Evolutionary conservation across 2,329 filamentous ascomycete species (phyloP).

Genomic region (Nannizziopsis barbatae): DNA sequence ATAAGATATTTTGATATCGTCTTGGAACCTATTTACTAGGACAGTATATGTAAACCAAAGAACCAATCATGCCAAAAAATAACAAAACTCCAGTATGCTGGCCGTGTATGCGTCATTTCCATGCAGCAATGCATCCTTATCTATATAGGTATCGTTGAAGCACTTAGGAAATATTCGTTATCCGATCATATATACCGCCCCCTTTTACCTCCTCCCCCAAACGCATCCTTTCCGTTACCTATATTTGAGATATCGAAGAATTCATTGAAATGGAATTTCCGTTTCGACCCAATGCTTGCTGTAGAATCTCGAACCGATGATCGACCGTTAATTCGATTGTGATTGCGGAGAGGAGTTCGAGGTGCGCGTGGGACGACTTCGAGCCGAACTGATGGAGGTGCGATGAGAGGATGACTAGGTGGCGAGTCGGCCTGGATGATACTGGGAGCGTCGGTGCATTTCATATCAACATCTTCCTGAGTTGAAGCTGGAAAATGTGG

Average conservation of each 20-base stretch:
- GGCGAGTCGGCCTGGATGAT: slow-evolving; percentile 19
- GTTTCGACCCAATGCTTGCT: slow-evolving; percentile 36
- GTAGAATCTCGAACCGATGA: slow-evolving; percentile 31
- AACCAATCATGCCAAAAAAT: slow-evolving; percentile 11
- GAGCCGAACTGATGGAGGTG: slow-evolving; percentile 30
- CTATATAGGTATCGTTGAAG: neutral
- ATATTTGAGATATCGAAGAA: slow-evolving; percentile 41
- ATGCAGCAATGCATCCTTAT: neutral
- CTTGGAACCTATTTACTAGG: slow-evolving; percentile 14
- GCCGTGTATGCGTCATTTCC: neutral
- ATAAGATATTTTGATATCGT: slow-evolving; percentile 11
- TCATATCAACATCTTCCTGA: slow-evolving; percentile 36
- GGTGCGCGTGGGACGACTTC: slow-evolving; percentile 34
- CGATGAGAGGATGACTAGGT: slow-evolving; percentile 18
- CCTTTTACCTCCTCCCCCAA: slow-evolving; percentile 36
- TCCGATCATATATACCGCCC: slow-evolving; percentile 34
- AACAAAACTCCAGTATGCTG: slow-evolving; percentile 16
- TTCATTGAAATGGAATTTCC: slow-evolving; percentile 38
- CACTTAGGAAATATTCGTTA: slow-evolving; percentile 14
- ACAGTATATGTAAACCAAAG: neutral
- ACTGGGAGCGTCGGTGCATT: slow-evolving; percentile 27
- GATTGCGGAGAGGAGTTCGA: slow-evolving; percentile 31
- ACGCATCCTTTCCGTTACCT: slow-evolving; percentile 33
- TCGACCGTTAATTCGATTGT: slow-evolving; percentile 29
- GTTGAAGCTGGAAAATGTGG: slow-evolving; percentile 29